Percentiles rank a stretch among this genome's conserved stretches.
phyloP scores from a whole-genome alignment of 148 eudicot species.

The Silene uniflora region DNA sequence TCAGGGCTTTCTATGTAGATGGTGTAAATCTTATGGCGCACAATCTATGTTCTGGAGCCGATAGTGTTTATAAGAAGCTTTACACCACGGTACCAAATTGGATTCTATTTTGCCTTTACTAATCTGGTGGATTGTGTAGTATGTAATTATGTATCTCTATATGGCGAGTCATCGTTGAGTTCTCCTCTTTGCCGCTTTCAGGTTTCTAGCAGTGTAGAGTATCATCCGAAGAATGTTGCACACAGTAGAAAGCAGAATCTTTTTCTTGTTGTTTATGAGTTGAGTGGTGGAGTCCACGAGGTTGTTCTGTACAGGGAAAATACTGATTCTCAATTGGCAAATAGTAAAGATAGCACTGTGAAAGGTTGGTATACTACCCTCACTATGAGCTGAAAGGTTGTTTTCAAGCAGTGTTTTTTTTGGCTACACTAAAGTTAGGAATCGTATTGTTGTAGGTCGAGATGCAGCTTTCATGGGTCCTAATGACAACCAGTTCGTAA shows the following conservation, averaged over 20 bases:
- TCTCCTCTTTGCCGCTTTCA: slow-evolving; percentile 37
- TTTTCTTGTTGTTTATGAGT: slow-evolving; percentile 80
- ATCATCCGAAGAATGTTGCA: slow-evolving; percentile 56
- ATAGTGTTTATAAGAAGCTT: slow-evolving; percentile 84
- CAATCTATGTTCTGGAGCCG: slow-evolving; percentile 79
- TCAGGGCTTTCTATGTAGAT: slow-evolving; percentile 81
- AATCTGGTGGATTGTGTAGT: not conserved
- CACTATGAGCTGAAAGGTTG: too few relatives aligned
- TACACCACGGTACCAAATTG: slow-evolving; percentile 52
- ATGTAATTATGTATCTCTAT: slow-evolving; percentile 14
- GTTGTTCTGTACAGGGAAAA: slow-evolving; percentile 88
- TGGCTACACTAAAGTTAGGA: not conserved
- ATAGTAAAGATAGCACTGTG: slow-evolving; percentile 66
- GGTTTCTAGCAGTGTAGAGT: slow-evolving; percentile 78
- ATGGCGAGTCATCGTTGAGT: slow-evolving; percentile 17
- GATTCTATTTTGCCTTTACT: not conserved
- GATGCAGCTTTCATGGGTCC: slow-evolving; percentile 95
- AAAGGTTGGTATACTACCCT: slow-evolving; percentile 48
- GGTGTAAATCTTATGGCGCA: slow-evolving; percentile 85
- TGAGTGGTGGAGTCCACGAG: slow-evolving; percentile 66
- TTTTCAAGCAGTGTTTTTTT: too few relatives aligned
- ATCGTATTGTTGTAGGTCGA: slow-evolving; percentile 41
- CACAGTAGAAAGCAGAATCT: slow-evolving; percentile 86
- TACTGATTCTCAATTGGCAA: slow-evolving; percentile 58
- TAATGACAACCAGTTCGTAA: slow-evolving; percentile 76